phyloP scores from a whole-genome alignment of 2,329 filamentous ascomycete genomes.

The Cytospora paraplurivora region DNA sequence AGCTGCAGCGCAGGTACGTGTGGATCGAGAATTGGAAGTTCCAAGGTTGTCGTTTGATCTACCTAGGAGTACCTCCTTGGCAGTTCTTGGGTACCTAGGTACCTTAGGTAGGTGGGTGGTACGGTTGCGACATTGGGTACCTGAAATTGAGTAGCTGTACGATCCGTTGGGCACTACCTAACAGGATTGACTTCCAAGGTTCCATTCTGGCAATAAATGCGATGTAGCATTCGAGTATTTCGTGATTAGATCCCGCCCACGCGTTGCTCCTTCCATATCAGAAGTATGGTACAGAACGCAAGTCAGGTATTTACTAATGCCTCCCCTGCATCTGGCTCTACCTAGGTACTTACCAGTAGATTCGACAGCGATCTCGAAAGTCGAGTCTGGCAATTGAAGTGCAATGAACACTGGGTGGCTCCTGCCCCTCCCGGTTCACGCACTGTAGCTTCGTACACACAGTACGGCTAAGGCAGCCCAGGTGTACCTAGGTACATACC shows the following conservation, averaged over 20 bases:
- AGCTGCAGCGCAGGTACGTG: no score
- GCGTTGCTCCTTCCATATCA: background rate
- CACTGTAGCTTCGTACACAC: slow-evolving; percentile 14
- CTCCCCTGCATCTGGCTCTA: background rate
- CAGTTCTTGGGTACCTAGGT: no score
- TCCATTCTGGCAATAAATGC: no score
- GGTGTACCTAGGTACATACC: background rate
- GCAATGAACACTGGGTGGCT: slow-evolving; percentile 1
- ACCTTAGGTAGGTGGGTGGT: no score
- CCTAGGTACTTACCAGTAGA: background rate
- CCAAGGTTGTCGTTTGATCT: no score
- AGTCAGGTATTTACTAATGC: background rate
- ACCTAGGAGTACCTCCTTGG: no score
- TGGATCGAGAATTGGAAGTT: no score
- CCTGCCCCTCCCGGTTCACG: slow-evolving; percentile 1
- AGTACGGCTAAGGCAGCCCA: no score
- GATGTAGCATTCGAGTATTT: background rate
- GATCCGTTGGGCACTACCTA: no score
- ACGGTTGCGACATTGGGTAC: no score
- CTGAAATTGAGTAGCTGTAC: no score
- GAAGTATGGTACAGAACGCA: background rate
- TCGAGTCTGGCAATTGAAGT: slow-evolving; percentile 13
- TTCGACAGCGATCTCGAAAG: slow-evolving; percentile 1
- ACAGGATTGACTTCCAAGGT: no score
- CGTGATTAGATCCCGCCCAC: background rate